Evolutionary conservation across 2,329 filamentous ascomycete genomes (phyloP).

Genomic region (Sphaerostilbella broomeana): DNA sequence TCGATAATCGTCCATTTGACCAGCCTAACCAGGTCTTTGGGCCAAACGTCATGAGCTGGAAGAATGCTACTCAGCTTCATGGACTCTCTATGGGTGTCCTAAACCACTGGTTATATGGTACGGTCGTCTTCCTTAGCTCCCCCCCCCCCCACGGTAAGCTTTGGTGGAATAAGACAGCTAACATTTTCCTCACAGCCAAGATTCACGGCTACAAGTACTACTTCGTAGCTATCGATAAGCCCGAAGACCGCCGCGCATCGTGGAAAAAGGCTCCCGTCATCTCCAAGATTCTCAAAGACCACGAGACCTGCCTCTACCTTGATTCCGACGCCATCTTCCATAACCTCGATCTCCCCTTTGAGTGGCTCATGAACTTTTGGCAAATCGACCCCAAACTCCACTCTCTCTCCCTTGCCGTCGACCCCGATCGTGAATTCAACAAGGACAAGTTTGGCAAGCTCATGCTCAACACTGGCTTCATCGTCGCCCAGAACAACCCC

Average conservation of each 20-base stretch:
- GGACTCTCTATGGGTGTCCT: constrained; percentile 35
- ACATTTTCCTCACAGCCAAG: constrained; percentile 27
- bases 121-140: constrained; percentile 4
- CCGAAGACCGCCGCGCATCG: constrained; percentile 36
- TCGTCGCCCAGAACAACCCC: constrained; percentile 45
- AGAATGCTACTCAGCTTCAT: constrained; percentile 25
- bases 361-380: constrained; percentile 45
- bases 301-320: constrained; percentile 37
- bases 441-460: constrained; percentile 33
- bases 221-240: constrained; percentile 34
- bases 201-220: constrained; percentile 44
- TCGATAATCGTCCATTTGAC: constrained; percentile 36
- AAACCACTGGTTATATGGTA: constrained; percentile 40
- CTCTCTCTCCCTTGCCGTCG: constrained; percentile 36
- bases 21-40: constrained; percentile 31
- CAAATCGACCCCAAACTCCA: constrained; percentile 32
- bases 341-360: constrained; percentile 37
- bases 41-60: constrained; percentile 30
- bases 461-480: constrained; percentile 48
- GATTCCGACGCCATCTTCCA: constrained; percentile 41
- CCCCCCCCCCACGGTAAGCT: no score
- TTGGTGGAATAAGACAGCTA: no score
- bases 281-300: constrained; percentile 35
- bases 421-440: constrained; percentile 33
- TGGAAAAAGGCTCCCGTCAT: constrained; percentile 41